A percentile compares a stretch with the other conserved stretches of the same genome.
Conservation (phyloP, 108 stramenopile species). For the Discostella stelligeroides region DNA sequence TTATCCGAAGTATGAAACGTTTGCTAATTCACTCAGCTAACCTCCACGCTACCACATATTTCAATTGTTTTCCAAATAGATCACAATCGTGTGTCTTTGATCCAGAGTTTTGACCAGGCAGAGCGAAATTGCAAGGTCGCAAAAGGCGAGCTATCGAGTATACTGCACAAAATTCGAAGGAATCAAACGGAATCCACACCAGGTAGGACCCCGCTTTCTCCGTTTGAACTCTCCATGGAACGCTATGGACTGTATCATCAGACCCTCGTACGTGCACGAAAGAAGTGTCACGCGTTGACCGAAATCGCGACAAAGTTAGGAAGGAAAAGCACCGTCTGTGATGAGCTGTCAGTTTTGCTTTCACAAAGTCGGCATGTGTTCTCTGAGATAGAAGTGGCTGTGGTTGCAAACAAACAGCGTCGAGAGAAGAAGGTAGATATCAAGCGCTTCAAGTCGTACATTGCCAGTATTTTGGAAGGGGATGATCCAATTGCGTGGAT, state of each 20-base stretch:
- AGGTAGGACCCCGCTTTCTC: background rate
- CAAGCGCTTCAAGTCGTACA: constrained; percentile 42
- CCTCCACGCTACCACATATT: background rate
- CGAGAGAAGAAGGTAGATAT: constrained; percentile 36
- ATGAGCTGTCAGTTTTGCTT: constrained; percentile 16
- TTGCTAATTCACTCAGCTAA: background rate
- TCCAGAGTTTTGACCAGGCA: constrained; percentile 21
- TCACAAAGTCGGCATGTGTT: constrained; percentile 28
- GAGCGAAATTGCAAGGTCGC: constrained; percentile 31
- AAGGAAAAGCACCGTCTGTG: constrained; percentile 19
- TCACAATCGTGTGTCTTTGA: background rate
- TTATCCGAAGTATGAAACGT: background rate
- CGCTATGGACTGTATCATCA: constrained; percentile 16
- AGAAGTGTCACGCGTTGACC: constrained; percentile 15
- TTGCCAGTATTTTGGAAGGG: constrained; percentile 42
- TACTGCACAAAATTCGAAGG: constrained; percentile 31
- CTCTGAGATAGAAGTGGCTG: constrained; percentile 20
- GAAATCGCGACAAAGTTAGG: constrained; percentile 12
- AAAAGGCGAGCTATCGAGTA: constrained; percentile 25
- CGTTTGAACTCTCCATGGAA: too few relatives aligned
- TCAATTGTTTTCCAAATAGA: background rate
- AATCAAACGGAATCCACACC: constrained; percentile 2
- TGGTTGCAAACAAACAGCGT: constrained; percentile 6
- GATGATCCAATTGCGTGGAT: constrained; percentile 45
- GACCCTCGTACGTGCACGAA: constrained; percentile 37